Evolutionary conservation across 2,329 filamentous ascomycete species (phyloP).

Genomic region (Penicillium capsulatum): DNA sequence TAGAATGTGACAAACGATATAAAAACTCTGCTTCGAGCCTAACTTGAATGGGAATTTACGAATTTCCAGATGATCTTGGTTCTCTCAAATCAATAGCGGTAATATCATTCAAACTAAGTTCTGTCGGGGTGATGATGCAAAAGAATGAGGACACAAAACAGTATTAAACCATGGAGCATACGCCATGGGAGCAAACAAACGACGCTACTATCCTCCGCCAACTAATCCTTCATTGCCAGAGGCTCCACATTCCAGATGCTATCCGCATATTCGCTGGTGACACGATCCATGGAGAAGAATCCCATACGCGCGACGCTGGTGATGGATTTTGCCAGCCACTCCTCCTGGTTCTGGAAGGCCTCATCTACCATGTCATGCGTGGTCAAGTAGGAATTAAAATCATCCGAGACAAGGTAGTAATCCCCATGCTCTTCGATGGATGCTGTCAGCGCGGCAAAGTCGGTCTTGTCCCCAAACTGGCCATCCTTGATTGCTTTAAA

Average conservation of each 20-base stretch:
- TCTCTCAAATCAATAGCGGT: too few relatives aligned
- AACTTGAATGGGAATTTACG: too few relatives aligned
- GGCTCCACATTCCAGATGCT: slow-evolving; percentile 97
- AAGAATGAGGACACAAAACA: background rate
- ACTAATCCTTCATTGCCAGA: slow-evolving; percentile 46
- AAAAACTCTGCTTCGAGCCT: too few relatives aligned
- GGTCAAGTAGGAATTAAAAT: slow-evolving; percentile 91
- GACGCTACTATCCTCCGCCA: too few relatives aligned
- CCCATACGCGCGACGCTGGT: slow-evolving; percentile 88
- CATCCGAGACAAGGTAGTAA: slow-evolving; percentile 95
- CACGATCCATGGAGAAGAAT: slow-evolving; percentile 92
- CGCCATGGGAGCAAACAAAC: slow-evolving; percentile 1
- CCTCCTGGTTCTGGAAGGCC: slow-evolving; percentile 85
- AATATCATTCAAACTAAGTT: too few relatives aligned
- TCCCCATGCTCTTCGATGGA: slow-evolving; percentile 90
- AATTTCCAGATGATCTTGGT: too few relatives aligned
- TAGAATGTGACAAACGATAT: too few relatives aligned
- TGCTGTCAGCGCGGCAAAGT: slow-evolving; percentile 78
- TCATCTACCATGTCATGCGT: slow-evolving; percentile 89
- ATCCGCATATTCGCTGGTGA: slow-evolving; percentile 96
- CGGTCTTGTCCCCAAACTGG: slow-evolving; percentile 71
- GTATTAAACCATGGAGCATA: too few relatives aligned
- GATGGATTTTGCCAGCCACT: slow-evolving; percentile 89
- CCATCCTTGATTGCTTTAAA: slow-evolving; percentile 77
- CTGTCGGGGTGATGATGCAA: too few relatives aligned